Conservation (phyloP, 805 yeast species). For the Metschnikowia koreensis region DNA sequence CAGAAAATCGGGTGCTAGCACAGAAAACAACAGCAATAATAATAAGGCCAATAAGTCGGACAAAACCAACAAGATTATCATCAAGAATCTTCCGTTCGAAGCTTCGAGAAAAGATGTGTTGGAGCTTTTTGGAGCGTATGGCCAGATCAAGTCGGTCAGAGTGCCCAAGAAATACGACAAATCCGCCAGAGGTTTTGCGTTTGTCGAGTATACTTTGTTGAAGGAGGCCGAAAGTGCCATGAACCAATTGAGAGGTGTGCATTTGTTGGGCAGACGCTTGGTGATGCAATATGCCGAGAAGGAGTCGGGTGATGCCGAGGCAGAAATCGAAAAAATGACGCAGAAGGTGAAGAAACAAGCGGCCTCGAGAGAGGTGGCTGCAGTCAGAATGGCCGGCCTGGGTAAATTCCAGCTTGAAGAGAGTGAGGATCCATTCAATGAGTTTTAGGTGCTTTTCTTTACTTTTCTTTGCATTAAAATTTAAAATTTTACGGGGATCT, state of each 20-base stretch:
- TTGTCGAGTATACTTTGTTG: conserved; percentile 83
- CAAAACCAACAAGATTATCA: conserved; percentile 75
- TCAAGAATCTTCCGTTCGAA: conserved; percentile 96
- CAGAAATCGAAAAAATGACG: conserved; percentile 88
- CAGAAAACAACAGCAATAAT: conserved; percentile 16
- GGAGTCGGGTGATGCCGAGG: conserved; percentile 82
- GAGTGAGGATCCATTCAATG: conserved; percentile 31
- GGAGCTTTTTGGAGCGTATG: conserved; percentile 90
- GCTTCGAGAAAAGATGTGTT: conserved; percentile 90
- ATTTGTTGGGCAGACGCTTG: conserved; percentile 89
- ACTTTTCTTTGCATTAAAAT: not conserved
- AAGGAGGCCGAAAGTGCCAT: conserved; percentile 93
- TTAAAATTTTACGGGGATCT: no score
- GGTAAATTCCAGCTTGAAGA: conserved; percentile 69
- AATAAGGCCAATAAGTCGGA: conserved; percentile 30
- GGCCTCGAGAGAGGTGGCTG: conserved; percentile 70
- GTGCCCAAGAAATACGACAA: conserved; percentile 96
- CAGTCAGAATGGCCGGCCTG: conserved; percentile 66
- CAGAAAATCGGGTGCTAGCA: conserved; percentile 50
- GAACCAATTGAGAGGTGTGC: conserved; percentile 92
- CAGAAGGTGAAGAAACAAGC: conserved; percentile 79
- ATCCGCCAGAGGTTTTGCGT: conserved; percentile 95
- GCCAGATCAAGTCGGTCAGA: conserved; percentile 89
- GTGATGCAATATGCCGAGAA: conserved; percentile 90
- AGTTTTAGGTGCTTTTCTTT: conserved; percentile 15